Conservation (phyloP, 441 rosid species). For the Populus hybrid region DNA sequence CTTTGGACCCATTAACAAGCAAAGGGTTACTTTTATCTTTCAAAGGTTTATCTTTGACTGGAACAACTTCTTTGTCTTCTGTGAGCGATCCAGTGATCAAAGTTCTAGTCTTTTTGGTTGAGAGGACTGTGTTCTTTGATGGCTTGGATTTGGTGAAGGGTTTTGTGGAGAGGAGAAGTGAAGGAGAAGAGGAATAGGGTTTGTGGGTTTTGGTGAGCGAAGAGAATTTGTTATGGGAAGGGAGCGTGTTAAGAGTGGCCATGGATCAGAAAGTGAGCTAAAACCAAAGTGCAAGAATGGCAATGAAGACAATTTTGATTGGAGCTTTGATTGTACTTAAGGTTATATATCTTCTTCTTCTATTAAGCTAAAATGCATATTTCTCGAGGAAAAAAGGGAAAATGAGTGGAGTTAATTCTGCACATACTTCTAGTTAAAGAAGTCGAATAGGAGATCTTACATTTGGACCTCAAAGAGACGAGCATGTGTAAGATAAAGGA, state of each 20-base stretch:
- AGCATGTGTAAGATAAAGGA: not conserved
- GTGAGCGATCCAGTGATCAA: slow-evolving; percentile 47
- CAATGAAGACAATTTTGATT: too few species aligned
- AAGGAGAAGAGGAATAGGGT: slow-evolving; percentile 7
- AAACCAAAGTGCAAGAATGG: not conserved
- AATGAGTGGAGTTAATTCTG: too few species aligned
- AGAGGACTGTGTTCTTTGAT: slow-evolving; percentile 17
- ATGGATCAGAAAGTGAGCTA: slow-evolving; percentile 19
- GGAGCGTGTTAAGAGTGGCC: slow-evolving; percentile 31
- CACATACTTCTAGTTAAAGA: too few species aligned
- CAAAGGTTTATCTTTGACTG: slow-evolving; percentile 23
- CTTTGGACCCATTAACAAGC: slow-evolving; percentile 27
- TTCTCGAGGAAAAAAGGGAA: too few species aligned
- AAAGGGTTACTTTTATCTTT: slow-evolving; percentile 16
- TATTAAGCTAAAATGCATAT: too few species aligned
- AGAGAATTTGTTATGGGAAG: slow-evolving; percentile 21
- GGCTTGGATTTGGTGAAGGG: slow-evolving; percentile 8
- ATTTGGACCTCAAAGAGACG: not conserved
- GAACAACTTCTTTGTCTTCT: slow-evolving; percentile 51
- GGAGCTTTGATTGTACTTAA: too few species aligned
- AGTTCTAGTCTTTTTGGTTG: slow-evolving; percentile 22
- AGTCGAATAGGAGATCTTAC: too few species aligned
- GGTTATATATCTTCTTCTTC: too few species aligned
- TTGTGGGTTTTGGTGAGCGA: slow-evolving; percentile 9
- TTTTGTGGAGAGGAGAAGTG: slow-evolving; percentile 9